Conservation (phyloP, 768 basidiomycete genomes). For the Suillus discolor region DNA sequence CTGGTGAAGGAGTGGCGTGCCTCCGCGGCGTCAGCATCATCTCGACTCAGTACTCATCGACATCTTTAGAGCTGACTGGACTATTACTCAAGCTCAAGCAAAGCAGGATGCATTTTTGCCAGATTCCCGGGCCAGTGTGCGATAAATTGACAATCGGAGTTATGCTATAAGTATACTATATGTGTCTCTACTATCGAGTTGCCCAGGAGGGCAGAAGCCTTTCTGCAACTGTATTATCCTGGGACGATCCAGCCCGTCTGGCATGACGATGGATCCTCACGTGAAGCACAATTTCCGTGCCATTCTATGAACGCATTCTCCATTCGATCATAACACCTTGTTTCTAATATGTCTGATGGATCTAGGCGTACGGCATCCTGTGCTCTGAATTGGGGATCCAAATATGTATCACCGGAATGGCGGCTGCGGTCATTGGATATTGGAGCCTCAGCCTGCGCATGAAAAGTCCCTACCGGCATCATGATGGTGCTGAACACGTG, state of each 20-base stretch:
- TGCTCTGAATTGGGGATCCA: neutral
- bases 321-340: neutral
- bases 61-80: neutral
- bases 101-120: neutral
- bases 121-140: neutral
- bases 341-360: neutral
- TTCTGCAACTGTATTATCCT: neutral
- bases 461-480: neutral
- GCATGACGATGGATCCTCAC: neutral
- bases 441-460: neutral
- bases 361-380: neutral
- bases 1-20: neutral
- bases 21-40: neutral
- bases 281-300: neutral
- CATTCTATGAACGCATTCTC: neutral
- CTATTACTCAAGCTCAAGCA: neutral
- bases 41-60: neutral
- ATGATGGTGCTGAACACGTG: slow-evolving; percentile 4
- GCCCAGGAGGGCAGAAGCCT: neutral
- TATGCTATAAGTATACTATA: neutral
- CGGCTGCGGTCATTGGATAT: neutral
- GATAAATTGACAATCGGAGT: neutral
- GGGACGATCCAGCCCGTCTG: neutral
- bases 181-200: neutral
- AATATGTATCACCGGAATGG: neutral